Conservation (phyloP, 2,329 filamentous ascomycete species). For the Rhexocercosporidium sp. region DNA sequence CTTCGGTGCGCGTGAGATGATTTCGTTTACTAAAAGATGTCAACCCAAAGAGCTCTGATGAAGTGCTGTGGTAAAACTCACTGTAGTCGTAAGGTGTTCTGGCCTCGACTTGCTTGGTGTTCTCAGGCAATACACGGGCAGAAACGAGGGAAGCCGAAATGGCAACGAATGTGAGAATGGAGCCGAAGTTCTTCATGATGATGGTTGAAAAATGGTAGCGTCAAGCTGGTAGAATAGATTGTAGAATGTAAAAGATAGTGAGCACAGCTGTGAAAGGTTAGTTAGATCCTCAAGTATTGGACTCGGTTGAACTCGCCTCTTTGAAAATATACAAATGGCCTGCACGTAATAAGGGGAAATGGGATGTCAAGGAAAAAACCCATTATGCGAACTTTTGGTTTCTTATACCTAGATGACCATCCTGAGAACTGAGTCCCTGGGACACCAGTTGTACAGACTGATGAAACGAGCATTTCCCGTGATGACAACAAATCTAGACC, state of each 20-base stretch:
- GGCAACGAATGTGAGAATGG: slow-evolving; percentile 46
- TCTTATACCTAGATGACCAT: slow-evolving; percentile 29
- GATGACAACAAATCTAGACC: slow-evolving; percentile 26
- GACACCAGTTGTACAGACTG: slow-evolving; percentile 21
- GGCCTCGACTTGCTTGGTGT: slow-evolving; percentile 26
- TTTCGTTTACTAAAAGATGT: slow-evolving; percentile 22
- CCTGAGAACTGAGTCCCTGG: slow-evolving; percentile 17
- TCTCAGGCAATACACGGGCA: slow-evolving; percentile 36
- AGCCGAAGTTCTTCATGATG: slow-evolving; percentile 49
- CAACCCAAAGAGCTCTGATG: neutral
- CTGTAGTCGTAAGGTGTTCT: slow-evolving; percentile 32
- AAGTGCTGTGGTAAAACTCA: neutral
- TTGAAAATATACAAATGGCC: slow-evolving; percentile 36
- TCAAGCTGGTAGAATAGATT: slow-evolving; percentile 34
- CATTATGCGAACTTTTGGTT: slow-evolving; percentile 17
- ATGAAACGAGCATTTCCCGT: slow-evolving; percentile 31
- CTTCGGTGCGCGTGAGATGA: slow-evolving; percentile 33
- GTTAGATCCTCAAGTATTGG: slow-evolving; percentile 15
- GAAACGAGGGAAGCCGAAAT: slow-evolving; percentile 44
- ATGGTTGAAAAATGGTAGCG: slow-evolving; percentile 32
- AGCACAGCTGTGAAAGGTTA: slow-evolving; percentile 39
- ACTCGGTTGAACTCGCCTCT: slow-evolving; percentile 31
- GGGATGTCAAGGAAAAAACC: slow-evolving; percentile 25
- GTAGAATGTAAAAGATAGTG: slow-evolving; percentile 32
- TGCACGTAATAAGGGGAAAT: slow-evolving; percentile 32